phyloP scores from a whole-genome alignment of 768 basidiomycete genomes.

The Suillus ampliporus region DNA sequence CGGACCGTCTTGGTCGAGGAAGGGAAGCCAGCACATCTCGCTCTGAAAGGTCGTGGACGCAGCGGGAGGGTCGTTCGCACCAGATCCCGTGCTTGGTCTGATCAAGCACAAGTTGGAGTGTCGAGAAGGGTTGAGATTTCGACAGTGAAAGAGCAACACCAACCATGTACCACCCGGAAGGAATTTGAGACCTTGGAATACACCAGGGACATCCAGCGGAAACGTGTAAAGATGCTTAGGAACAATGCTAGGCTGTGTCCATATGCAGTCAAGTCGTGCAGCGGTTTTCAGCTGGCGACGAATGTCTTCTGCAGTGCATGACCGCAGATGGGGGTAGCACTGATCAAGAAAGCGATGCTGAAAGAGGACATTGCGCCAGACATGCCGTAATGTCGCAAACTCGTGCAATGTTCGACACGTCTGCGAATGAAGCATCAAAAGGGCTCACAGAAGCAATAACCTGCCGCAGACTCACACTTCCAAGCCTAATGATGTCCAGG shows the following conservation, averaged over 20 bases:
- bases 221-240: conserved; percentile 25
- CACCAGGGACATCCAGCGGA: conserved; percentile 34
- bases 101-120: conserved; percentile 37
- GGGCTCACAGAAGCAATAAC: too few species aligned
- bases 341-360: conserved; percentile 30
- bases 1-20: conserved; percentile 25
- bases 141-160: conserved; percentile 37
- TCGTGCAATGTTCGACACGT: conserved; percentile 31
- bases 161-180: conserved; percentile 36
- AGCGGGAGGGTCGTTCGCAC: conserved; percentile 11
- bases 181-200: conserved; percentile 38
- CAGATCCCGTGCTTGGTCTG: conserved; percentile 21
- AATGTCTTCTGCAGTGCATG: conserved; percentile 25
- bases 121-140: conserved; percentile 32
- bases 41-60: conserved; percentile 31
- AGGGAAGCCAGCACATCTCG: conserved; percentile 34
- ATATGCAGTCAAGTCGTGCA: conserved; percentile 9
- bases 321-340: conserved; percentile 31
- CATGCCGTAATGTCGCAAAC: conserved; percentile 30
- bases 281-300: conserved; percentile 30
- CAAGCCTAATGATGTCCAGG: conserved; percentile 28
- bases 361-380: conserved; percentile 32
- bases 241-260: conserved; percentile 1
- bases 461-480: conserved; percentile 27
- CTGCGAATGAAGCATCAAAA: conserved; percentile 15